Base-by-base conservation (phyloP, 805 yeast species). In the Saccharomyces mikatae region DNA sequence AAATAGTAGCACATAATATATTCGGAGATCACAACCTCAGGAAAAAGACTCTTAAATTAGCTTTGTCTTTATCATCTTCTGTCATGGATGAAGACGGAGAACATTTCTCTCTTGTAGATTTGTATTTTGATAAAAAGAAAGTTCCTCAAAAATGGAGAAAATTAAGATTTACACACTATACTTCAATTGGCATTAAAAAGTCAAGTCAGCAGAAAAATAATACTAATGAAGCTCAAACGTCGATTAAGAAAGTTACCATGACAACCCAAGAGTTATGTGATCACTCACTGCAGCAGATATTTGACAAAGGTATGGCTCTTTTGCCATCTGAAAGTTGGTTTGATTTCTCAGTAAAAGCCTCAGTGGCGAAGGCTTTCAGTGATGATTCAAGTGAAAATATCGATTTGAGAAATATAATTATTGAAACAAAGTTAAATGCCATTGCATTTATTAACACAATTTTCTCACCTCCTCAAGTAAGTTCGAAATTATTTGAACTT, bases 351-450 rank as follows among this genome's bases (percentile, higher is more conserved):
- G 68, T 84, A 41, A 79, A 77, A 47, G 84, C 86, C 0, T 71
- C 83, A 5, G 74, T 80, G 30, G 88, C 90, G 0, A 89, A 89
- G 68, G 82, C 96, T 0, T 89, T 87, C 73, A 80, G 80, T 62
- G 73, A 77, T 17, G 77, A 75, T 47, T 72, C 85, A 1, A 72
- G 71, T 49, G 86, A 82, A 44, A 75, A 83, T 50, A 68, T 83
- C 47, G 70, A 73, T 41, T 64, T 84, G 54, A 77, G 96, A 57
- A 77, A 77, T 41, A 75, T 80, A 54, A 74, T 90, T 17, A 76
- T 87, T 5, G 76, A 80, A 24, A 74, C 83, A 49, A 87, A 89
- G 66, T 80, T 88, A 60, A 71, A 80, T 52, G 81, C 96, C 0
- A 74, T 86, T 48, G 87, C 87, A 0, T 81, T 84, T 58, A 75